phyloP scores from a whole-genome alignment of 441 rosid species.

The Geranium incanum region DNA sequence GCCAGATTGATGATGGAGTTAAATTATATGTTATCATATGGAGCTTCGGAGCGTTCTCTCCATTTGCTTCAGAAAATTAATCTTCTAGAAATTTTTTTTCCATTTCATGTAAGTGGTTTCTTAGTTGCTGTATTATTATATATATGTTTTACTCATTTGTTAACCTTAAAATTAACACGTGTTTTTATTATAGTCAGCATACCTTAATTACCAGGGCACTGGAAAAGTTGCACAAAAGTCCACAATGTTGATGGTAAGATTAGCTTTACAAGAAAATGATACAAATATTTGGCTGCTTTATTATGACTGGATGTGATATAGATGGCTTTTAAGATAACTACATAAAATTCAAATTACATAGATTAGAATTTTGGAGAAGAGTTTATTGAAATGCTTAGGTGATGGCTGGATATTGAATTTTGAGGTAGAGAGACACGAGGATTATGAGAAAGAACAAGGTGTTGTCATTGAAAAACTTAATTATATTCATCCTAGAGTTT shows the following conservation, averaged over 20 bases:
- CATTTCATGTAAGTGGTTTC: slow-evolving; percentile 58
- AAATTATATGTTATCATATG: slow-evolving; percentile 87
- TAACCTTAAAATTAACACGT: slow-evolving; percentile 21
- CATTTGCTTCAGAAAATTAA: slow-evolving; percentile 67
- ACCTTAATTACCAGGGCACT: slow-evolving; percentile 43
- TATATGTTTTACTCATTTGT: slow-evolving; percentile 2
- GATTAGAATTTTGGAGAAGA: neutral
- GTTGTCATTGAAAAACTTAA: slow-evolving; percentile 6
- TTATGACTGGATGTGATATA: neutral
- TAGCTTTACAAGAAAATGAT: slow-evolving; percentile 12
- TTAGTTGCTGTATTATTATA: slow-evolving; percentile 17
- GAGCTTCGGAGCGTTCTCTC: slow-evolving; percentile 80
- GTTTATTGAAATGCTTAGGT: neutral
- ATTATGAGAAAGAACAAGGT: neutral
- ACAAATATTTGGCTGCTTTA: neutral
- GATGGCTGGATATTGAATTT: neutral
- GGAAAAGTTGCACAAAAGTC: slow-evolving; percentile 34
- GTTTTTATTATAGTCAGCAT: slow-evolving; percentile 51
- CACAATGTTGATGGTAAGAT: slow-evolving; percentile 67
- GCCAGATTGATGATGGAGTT: slow-evolving; percentile 73
- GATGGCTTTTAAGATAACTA: neutral
- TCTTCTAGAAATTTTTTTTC: slow-evolving; percentile 66
- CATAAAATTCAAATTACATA: neutral
- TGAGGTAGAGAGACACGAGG: neutral
- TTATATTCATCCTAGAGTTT: neutral